phyloP scores from a whole-genome alignment of 768 basidiomycete genomes.

The Mycena vulgaris region DNA sequence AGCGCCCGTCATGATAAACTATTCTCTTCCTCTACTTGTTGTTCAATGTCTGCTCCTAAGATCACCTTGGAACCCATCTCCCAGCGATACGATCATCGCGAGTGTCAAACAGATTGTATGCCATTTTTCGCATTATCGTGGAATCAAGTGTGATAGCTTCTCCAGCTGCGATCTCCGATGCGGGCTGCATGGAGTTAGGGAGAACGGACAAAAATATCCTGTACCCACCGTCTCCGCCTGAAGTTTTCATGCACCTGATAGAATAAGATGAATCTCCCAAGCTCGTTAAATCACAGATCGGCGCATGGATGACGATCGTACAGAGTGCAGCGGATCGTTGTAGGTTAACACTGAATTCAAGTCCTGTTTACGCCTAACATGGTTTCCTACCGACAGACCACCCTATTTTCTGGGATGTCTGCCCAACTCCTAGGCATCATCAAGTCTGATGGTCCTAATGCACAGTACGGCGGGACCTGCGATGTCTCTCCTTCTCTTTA shows the following conservation, averaged over 20 bases:
- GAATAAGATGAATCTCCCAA: conserved; percentile 17
- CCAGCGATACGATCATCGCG: no score
- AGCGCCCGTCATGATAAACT: no score
- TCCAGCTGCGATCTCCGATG: no score
- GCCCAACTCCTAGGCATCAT: background rate
- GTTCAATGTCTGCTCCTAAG: no score
- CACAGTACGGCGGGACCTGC: background rate
- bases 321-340: conserved; percentile 17
- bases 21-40: no score
- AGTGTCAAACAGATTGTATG: no score
- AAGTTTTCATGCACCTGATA: background rate
- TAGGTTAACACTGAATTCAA: no score
- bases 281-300: conserved; percentile 17
- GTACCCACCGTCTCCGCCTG: background rate
- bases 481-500: background rate
- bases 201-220: background rate
- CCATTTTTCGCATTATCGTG: no score
- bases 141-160: no score
- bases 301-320: conserved; percentile 8
- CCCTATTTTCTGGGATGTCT: conserved; percentile 3
- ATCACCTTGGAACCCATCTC: no score
- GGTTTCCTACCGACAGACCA: background rate
- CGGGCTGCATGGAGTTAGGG: no score
- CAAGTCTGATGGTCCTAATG: background rate
- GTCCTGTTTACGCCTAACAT: background rate